phyloP scores from a whole-genome alignment of 1,139 yeast genomes.

The Kurtzmaniella quercitrusa region DNA sequence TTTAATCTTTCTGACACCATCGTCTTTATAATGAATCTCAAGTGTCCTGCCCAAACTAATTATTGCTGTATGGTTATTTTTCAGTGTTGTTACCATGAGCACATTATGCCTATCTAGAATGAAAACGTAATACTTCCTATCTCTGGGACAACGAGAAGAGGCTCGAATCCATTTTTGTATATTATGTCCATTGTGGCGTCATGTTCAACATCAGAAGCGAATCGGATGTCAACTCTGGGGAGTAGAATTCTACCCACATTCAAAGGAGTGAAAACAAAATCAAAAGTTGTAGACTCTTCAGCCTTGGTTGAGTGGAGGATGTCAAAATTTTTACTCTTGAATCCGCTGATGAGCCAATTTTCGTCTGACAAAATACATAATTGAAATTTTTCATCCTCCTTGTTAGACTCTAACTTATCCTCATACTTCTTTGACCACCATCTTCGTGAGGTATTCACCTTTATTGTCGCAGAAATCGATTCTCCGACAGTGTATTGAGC shows the following conservation, averaged over 20 bases:
- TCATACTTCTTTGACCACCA: slow-evolving; percentile 32
- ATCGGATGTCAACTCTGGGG: slow-evolving; percentile 58
- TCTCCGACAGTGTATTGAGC: slow-evolving; percentile 58
- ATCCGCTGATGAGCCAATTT: slow-evolving; percentile 71
- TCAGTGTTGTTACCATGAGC: no score
- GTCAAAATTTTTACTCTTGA: slow-evolving; percentile 45
- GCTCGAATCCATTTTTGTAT: slow-evolving; percentile 62
- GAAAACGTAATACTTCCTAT: slow-evolving; percentile 57
- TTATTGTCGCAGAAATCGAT: slow-evolving; percentile 45
- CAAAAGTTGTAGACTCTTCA: slow-evolving; percentile 16
- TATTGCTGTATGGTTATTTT: no score
- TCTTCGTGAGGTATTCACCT: slow-evolving; percentile 35
- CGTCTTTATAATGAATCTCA: no score
- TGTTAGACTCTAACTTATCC: background rate
- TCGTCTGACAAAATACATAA: slow-evolving; percentile 32
- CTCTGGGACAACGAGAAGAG: slow-evolving; percentile 71
- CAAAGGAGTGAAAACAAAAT: slow-evolving; percentile 62
- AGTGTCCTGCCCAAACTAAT: no score
- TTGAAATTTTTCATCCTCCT: slow-evolving; percentile 20
- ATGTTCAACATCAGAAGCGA: slow-evolving; percentile 21
- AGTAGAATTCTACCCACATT: slow-evolving; percentile 67
- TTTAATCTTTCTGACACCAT: no score
- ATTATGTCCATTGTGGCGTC: slow-evolving; percentile 54
- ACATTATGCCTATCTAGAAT: no score
- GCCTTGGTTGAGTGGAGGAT: slow-evolving; percentile 16